These are phyloP conservation scores for Mycena rosella DNA, from an alignment of 768 basidiomycete genomes.

Conservation along the genomic window DNA sequence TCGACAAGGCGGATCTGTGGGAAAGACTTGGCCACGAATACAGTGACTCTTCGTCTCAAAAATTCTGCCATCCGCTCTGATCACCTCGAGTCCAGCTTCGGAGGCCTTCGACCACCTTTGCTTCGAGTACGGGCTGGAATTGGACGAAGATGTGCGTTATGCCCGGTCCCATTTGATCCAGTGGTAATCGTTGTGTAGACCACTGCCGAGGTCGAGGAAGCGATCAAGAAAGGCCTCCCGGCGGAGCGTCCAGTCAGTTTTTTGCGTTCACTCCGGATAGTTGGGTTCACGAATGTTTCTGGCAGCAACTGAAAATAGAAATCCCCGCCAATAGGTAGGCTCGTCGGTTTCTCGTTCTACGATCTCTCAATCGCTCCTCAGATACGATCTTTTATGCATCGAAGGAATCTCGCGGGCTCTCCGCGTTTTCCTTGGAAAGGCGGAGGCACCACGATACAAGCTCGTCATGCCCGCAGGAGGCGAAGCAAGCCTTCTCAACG, in stretches of 20 bases:
- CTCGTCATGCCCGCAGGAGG: slow-evolving; percentile 80
- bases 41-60: slow-evolving; percentile 60
- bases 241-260: slow-evolving; percentile 83
- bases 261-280: slow-evolving; percentile 2
- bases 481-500: slow-evolving; percentile 72
- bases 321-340: slow-evolving; percentile 94
- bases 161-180: neutral
- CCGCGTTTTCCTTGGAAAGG: slow-evolving; percentile 82
- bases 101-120: slow-evolving; percentile 96
- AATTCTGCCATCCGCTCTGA: slow-evolving; percentile 31
- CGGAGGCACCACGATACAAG: slow-evolving; percentile 77
- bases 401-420: slow-evolving; percentile 95
- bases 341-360: slow-evolving; percentile 6
- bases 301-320: slow-evolving; percentile 97
- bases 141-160: slow-evolving; percentile 94
- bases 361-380: slow-evolving; percentile 46
- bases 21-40: slow-evolving; percentile 85
- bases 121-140: slow-evolving; percentile 97
- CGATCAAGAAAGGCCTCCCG: slow-evolving; percentile 86
- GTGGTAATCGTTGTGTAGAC: slow-evolving; percentile 64
- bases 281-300: slow-evolving; percentile 1
- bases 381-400: slow-evolving; percentile 97
- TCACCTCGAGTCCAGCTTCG: slow-evolving; percentile 67
- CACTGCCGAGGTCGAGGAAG: slow-evolving; percentile 86
- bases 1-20: slow-evolving; percentile 97